Conservation (phyloP, 192 early-diverging fungal genomes). For the Ambispora gerdemannii region DNA sequence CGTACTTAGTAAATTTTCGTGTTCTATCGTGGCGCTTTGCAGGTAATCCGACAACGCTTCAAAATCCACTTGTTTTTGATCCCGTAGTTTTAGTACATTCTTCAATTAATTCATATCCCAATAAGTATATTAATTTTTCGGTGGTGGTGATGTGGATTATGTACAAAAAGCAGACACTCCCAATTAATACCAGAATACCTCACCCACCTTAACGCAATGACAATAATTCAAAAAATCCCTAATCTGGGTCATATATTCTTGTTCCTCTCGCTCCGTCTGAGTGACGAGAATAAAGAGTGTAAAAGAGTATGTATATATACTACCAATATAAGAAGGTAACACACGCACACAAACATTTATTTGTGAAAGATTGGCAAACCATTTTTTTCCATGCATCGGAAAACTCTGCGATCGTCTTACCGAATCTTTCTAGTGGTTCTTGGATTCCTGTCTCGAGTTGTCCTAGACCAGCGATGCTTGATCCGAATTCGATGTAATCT, state of each 20-base stretch:
- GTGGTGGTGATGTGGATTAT: no score
- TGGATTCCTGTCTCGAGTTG: constrained; percentile 85
- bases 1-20: constrained; percentile 66
- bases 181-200: neutral
- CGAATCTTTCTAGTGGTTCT: constrained; percentile 70
- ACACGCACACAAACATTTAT: neutral
- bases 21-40: constrained; percentile 66
- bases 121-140: neutral
- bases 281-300: neutral
- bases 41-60: constrained; percentile 83
- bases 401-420: constrained; percentile 68
- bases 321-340: no score
- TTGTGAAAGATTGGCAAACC: constrained; percentile 38
- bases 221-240: constrained; percentile 86
- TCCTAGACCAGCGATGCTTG: constrained; percentile 69
- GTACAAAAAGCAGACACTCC: no score
- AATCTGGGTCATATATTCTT: constrained; percentile 69
- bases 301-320: neutral
- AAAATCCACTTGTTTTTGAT: constrained; percentile 96
- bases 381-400: constrained; percentile 64
- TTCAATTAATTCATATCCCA: constrained; percentile 41
- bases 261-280: constrained; percentile 58
- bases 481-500: constrained; percentile 79
- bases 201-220: constrained; percentile 64
- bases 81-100: constrained; percentile 75